Base-by-base conservation (phyloP, 2,329 filamentous ascomycete species). In the Plectosphaerella sp. region DNA sequence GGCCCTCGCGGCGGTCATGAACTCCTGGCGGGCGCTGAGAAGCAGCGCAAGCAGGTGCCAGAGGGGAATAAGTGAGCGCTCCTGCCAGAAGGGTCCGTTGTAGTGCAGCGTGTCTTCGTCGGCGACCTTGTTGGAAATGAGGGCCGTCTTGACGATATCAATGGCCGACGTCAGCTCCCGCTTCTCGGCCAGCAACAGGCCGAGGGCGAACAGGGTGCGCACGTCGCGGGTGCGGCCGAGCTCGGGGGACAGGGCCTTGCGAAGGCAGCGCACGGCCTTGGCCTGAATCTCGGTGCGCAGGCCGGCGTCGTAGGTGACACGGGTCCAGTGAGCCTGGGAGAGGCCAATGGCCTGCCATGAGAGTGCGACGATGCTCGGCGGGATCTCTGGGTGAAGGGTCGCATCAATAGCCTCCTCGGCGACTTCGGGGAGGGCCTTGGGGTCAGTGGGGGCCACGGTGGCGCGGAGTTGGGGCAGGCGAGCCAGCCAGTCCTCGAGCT, bases 21-120 rank as follows among this genome's bases (percentile, higher is more conserved):
- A 96, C 57, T 97, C 91, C 58, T 96, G 88, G 57, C 89, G 85
- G 1, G 91, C 90, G 58, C 90, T 96, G 28, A 97, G 72, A 20
- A 97, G 76, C 22, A 99, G 77, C 1, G 91, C 87, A 46, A 99
- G 78, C 15, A 99, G 77, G 73, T 99, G 94, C 92, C 94, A 97
- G 22, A 97, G 71, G 3, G 92, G 87, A 22, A 97, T 84, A 35
- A 86, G 70, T 7, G 80, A 78, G 46, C 83, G 76, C 64, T 91
- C 85, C 52, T 83, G 78, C 79, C 78, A 83, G 58, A 78, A 81
- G 2, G 74, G 72, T 0, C 77, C 76, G 48, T 74, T 70, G 41
- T 70, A 66, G 4, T 74, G 61, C 14, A 35, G 39, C 43, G 71
- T 69, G 45, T 76, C 73, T 41, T 74, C 71, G 16, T 69, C 71